Evolutionary conservation across 2,329 filamentous ascomycete species (phyloP).

Genomic region (Ophiostoma himal-ulmi): DNA sequence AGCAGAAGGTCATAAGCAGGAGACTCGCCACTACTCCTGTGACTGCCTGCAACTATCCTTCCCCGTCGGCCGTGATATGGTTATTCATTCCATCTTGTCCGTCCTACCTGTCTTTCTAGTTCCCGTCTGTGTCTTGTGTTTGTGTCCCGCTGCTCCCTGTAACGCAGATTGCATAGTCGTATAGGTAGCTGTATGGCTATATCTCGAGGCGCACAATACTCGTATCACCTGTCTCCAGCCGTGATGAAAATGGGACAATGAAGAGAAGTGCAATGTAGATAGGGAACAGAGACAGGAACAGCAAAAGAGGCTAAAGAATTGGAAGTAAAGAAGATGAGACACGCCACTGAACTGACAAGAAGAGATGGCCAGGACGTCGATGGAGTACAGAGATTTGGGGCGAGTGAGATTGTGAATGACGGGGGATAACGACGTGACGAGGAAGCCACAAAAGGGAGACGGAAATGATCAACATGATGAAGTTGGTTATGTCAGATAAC

Average conservation of each 20-base stretch:
- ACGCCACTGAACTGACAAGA: background rate
- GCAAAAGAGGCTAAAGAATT: background rate
- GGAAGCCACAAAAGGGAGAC: background rate
- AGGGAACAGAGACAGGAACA: background rate
- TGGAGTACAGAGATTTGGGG: background rate
- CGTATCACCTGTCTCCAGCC: constrained; percentile 5
- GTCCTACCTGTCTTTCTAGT: background rate
- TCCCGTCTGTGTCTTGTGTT: background rate
- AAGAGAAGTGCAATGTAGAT: background rate
- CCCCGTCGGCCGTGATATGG: background rate
- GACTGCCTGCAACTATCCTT: background rate
- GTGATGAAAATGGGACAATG: background rate
- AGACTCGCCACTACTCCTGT: background rate
- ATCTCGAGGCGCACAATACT: background rate
- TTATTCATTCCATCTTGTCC: background rate
- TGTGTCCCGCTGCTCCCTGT: background rate
- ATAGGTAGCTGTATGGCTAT: background rate
- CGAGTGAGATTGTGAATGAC: background rate
- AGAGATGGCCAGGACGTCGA: background rate
- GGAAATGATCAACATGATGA: background rate
- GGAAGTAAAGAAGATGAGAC: background rate
- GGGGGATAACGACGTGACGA: background rate
- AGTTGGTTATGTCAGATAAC: background rate
- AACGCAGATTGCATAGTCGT: background rate
- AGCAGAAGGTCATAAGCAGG: background rate